Conservation (phyloP, 768 basidiomycete species). For the Hericium alpestre region DNA sequence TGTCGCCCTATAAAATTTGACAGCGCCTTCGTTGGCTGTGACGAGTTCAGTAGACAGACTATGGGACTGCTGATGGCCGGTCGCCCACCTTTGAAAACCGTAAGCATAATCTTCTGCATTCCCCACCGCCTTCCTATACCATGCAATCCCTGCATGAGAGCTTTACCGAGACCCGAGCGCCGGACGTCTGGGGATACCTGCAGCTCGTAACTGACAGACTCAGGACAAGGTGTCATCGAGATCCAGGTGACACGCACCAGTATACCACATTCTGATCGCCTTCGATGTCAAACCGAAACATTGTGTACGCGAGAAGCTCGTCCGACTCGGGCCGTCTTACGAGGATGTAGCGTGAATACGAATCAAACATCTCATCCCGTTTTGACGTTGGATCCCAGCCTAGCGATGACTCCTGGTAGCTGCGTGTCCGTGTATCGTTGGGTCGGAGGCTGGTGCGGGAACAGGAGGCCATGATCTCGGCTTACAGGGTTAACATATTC, state of each 20-base stretch:
- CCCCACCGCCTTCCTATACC: slow-evolving; percentile 38
- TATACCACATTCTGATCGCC: slow-evolving; percentile 51
- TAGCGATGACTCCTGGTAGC: slow-evolving; percentile 37
- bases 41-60: not conserved
- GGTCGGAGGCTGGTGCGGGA: not conserved
- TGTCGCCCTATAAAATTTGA: slow-evolving; percentile 39
- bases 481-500: slow-evolving; percentile 10
- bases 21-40: slow-evolving; percentile 35
- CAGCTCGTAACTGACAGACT: slow-evolving; percentile 56
- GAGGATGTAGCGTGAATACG: slow-evolving; percentile 50
- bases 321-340: slow-evolving; percentile 15
- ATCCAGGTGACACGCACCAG: slow-evolving; percentile 38
- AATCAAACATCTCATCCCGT: slow-evolving; percentile 48
- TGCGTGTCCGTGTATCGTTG: not conserved
- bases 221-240: not conserved
- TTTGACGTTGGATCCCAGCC: slow-evolving; percentile 57
- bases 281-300: slow-evolving; percentile 72
- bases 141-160: slow-evolving; percentile 38
- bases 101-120: slow-evolving; percentile 68
- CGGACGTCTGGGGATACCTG: slow-evolving; percentile 41
- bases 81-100: slow-evolving; percentile 58
- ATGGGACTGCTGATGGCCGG: not conserved
- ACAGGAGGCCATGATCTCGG: not conserved
- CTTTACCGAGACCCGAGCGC: slow-evolving; percentile 49
- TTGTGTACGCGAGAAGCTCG: slow-evolving; percentile 27